Evolutionary conservation across 129 eudicot species (phyloP), one percentile per base, ranked within the genome.

Genomic region (Centrapalus pauciflorus): DNA sequence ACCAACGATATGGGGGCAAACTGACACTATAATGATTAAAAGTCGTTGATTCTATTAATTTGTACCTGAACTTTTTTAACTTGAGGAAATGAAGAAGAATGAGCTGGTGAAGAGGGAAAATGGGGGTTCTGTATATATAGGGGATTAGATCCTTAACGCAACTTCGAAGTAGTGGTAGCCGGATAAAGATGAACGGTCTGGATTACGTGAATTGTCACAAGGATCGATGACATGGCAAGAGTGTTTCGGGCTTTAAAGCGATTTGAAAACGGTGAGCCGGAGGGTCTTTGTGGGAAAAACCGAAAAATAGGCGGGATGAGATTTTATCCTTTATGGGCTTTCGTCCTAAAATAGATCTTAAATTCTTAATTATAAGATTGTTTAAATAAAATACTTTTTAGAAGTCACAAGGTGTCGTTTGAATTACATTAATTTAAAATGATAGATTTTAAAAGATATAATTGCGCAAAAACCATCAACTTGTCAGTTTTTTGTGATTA

Each of bases 191-290:
- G 38, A 2, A 68, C 74, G 74, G 2, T 26, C 9, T 6, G 0
- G 55, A 35, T 69, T 41, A 5, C 0, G 40, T 21, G 13, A 30
- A 1, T 28, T 16, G 6, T 67, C 64, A 54, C 64, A 7, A 9
- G 74, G 73, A 68, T 68, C 20, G 64, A 9, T 55, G 64, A 55
- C 55, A 54, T 68, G 64, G 54, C 65, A 25, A 23, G 0, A 10
- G 29, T 55, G 40, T 68, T 68, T 37, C 26, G 64, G 41, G 20
- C 49, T n/a, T n/a, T 16, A 9, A n/a, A 20, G 11, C 19, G 27
- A 19, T 2, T 2, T 25, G 4, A 35, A 34, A 66, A 23, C 1
- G 9, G 17, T 26, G 20, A 1, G 25, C 19, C n/a, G n/a, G n/a
- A n/a, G 54, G 25, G 5, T 48, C 4, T 17, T n/a, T 3, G 51